Evolutionary conservation across 495 filamentous ascomycete genomes (phyloP).

Genomic region (Friedmanniomyces simplex): DNA sequence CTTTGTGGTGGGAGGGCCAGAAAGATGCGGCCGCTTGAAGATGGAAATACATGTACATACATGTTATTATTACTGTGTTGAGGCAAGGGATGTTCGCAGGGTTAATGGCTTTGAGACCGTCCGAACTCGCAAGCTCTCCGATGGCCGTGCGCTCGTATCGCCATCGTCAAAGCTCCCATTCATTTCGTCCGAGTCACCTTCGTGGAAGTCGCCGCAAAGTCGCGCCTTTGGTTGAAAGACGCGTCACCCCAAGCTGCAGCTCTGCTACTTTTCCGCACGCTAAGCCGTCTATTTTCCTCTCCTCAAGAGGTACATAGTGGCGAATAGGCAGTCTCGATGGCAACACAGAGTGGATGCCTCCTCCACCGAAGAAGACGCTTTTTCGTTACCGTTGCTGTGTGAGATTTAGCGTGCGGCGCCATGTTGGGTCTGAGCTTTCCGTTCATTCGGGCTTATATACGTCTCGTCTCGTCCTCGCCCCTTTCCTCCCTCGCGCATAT

Average conservation of each 20-base stretch:
- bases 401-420: neutral
- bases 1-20: neutral
- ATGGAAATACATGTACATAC: no score
- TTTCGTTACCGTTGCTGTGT: neutral
- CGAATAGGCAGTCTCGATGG: conserved; percentile 1
- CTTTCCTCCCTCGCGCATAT: neutral
- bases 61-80: no score
- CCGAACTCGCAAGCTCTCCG: no score
- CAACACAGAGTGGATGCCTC: neutral
- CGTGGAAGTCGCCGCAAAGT: no score
- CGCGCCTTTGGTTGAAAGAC: neutral
- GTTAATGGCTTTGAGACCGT: no score
- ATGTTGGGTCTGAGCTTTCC: neutral
- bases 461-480: neutral
- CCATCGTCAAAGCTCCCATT: no score
- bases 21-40: neutral
- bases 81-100: no score
- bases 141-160: no score
- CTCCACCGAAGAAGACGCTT: neutral
- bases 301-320: neutral
- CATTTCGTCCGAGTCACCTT: no score
- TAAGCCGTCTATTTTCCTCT: neutral
- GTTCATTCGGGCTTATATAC: neutral
- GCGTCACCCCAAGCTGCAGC: neutral
- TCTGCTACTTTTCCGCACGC: neutral